Conservation (phyloP, 257 asterid species). For the Ilex asprella region DNA sequence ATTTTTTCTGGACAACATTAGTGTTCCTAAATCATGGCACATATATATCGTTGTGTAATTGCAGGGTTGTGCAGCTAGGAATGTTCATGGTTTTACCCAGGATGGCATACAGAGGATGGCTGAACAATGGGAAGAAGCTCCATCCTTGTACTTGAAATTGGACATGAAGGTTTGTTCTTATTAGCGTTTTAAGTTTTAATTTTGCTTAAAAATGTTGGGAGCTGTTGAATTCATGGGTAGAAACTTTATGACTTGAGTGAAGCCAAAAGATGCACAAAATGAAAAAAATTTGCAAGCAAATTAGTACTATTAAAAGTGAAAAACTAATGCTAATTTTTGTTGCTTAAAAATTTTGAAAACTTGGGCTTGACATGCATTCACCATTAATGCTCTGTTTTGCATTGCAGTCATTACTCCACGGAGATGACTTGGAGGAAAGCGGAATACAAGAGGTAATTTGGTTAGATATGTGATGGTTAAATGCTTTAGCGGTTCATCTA, state of each 20-base stretch:
- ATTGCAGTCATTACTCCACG: slow-evolving; percentile 76
- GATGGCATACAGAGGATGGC: slow-evolving; percentile 76
- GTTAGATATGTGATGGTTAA: slow-evolving; percentile 6
- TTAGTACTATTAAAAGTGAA: too few species aligned
- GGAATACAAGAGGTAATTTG: slow-evolving; percentile 89
- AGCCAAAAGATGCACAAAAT: too few species aligned
- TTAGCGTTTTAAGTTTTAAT: slow-evolving; percentile 3
- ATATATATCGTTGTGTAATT: slow-evolving; percentile 15
- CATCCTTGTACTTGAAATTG: slow-evolving; percentile 71
- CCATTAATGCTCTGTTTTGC: neutral
- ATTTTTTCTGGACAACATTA: neutral
- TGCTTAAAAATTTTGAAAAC: neutral
- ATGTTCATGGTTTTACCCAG: slow-evolving; percentile 82
- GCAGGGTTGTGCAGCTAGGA: slow-evolving; percentile 98
- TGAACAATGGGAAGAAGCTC: slow-evolving; percentile 86
- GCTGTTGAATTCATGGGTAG: slow-evolving; percentile 1
- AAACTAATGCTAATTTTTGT: neutral
- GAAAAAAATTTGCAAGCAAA: too few species aligned
- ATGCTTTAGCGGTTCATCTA: slow-evolving; percentile 9
- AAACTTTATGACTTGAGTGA: too few species aligned
- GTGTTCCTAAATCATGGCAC: neutral
- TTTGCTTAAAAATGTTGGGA: slow-evolving; percentile 5
- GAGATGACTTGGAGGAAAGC: slow-evolving; percentile 69
- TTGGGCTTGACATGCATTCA: neutral
- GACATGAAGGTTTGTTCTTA: slow-evolving; percentile 59